A percentile compares a stretch with the other conserved stretches of the same genome.
Conservation (phyloP, 2,329 filamentous ascomycete genomes). For the Pyricularia sp. region DNA sequence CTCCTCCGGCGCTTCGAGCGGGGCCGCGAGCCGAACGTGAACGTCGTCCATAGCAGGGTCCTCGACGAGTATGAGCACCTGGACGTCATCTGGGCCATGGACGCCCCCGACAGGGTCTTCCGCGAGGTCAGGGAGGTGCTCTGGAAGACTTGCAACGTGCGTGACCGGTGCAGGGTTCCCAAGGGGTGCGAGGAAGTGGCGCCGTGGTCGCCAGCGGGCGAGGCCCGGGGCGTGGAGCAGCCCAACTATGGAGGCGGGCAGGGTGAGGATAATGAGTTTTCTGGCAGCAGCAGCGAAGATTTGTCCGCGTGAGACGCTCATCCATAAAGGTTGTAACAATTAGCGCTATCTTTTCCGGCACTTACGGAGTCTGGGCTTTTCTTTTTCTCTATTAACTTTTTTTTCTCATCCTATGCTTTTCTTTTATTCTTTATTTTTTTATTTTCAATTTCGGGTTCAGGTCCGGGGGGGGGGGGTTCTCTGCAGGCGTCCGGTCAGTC, state of each 20-base stretch:
- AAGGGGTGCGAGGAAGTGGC: slow-evolving; percentile 48
- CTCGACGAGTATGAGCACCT: slow-evolving; percentile 88
- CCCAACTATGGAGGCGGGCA: not conserved
- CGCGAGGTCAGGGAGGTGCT: slow-evolving; percentile 70
- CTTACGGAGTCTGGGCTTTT: not conserved
- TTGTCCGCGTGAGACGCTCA: not conserved
- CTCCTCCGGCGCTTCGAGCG: slow-evolving; percentile 63
- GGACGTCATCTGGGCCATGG: slow-evolving; percentile 92
- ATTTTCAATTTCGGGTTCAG: not conserved
- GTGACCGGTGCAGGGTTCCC: slow-evolving; percentile 53
- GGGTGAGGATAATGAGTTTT: not conserved
- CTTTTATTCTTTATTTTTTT: not conserved
- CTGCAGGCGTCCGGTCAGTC: not conserved
- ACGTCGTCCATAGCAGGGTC: slow-evolving; percentile 71
- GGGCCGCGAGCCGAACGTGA: slow-evolving; percentile 72
- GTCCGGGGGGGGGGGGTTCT: not conserved
- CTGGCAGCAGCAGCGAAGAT: slow-evolving; percentile 4
- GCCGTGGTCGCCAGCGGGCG: slow-evolving; percentile 23
- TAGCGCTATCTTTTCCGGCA: not conserved
- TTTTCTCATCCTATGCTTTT: not conserved
- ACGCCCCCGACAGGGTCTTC: slow-evolving; percentile 75
- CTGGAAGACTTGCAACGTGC: slow-evolving; percentile 59
- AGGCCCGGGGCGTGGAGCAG: slow-evolving; percentile 3
- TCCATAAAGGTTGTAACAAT: not conserved
- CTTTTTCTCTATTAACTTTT: not conserved